Evolutionary conservation across 2,329 filamentous ascomycete genomes (phyloP), one percentile per base, ranked within the genome.

Genomic region (Sclerotinia nivalis): DNA sequence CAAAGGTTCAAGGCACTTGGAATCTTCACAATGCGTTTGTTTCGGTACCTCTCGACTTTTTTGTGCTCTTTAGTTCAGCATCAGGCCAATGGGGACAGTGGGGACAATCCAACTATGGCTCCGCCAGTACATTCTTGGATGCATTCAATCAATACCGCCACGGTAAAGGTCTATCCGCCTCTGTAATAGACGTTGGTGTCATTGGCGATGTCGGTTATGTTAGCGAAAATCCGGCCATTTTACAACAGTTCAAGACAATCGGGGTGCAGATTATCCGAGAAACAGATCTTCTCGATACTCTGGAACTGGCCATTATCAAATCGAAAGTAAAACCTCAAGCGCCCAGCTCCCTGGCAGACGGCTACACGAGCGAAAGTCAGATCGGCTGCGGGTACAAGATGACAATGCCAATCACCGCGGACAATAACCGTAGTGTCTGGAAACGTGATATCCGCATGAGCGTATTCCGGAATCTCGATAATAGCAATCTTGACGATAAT

Each of bases 1-100:
- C 85, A 72, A 88, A 88, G 75, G 83, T 86, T 0, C 78, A 82
- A 9, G 85, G 84, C 8, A 84, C 83, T 2, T 85, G 83, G 82
- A 87, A 88, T 75, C 80, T 87, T 66, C 84, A 88, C 75, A 78
- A 71, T 31, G 12, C 10, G 4, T 20, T 60, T 25, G 61, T 5
- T 25, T 69, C 60, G 4, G 13, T 43, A 20, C n/a, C 55, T 25
- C 31, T 69, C 80, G 55, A 82, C 58, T 82, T 82, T 71, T 82
- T 82, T 72, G 71, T 82, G 40, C 68, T 80, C 31, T 71, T 82
- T 5, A 79, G 78, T 0, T 82, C 80, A 0, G 66, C 77, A 25
- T 72, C 71, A 60, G 77, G 78, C 0, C 72, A 79, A 4, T 12
- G 77, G 0, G 80, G 81, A 4, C 10, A 52, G 4, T 54, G 9